A percentile compares a stretch with the other conserved stretches of the same genome.
These are phyloP conservation scores for Suhomyces vadensis DNA, from an alignment of 805 yeast genomes.

Conservation along the genomic window DNA sequence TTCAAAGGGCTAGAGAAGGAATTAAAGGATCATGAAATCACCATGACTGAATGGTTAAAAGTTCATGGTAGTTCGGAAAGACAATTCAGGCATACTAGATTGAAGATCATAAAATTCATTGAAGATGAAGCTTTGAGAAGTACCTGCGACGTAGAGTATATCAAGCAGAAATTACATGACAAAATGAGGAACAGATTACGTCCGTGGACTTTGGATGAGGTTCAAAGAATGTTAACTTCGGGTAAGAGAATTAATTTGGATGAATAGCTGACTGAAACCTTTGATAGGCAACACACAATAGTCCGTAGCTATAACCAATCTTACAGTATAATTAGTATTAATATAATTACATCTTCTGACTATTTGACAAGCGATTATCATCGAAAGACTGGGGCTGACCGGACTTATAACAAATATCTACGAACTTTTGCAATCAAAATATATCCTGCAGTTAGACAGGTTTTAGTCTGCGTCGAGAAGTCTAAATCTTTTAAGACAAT, in stretches of 20 bases:
- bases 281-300: neutral
- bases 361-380: no score
- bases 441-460: neutral
- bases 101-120: constrained; percentile 28
- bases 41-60: constrained; percentile 32
- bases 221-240: constrained; percentile 32
- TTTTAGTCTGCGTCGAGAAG: neutral
- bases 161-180: constrained; percentile 28
- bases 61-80: constrained; percentile 31
- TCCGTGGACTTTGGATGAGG: constrained; percentile 37
- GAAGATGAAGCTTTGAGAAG: constrained; percentile 30
- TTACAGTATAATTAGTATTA: neutral
- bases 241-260: constrained; percentile 28
- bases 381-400: no score
- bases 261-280: constrained; percentile 4
- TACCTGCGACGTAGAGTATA: constrained; percentile 18
- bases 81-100: constrained; percentile 30
- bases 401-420: no score
- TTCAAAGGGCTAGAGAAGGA: constrained; percentile 28
- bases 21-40: constrained; percentile 23
- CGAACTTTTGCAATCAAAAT: no score
- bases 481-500: neutral
- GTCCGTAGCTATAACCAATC: neutral
- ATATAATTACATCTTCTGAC: constrained; percentile 1
- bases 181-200: constrained; percentile 30